A percentile compares a stretch with the other conserved stretches of the same genome.
These are phyloP conservation scores for Mallotus japonicus DNA, from an alignment of 441 rosid genomes.

Conservation along the genomic window DNA sequence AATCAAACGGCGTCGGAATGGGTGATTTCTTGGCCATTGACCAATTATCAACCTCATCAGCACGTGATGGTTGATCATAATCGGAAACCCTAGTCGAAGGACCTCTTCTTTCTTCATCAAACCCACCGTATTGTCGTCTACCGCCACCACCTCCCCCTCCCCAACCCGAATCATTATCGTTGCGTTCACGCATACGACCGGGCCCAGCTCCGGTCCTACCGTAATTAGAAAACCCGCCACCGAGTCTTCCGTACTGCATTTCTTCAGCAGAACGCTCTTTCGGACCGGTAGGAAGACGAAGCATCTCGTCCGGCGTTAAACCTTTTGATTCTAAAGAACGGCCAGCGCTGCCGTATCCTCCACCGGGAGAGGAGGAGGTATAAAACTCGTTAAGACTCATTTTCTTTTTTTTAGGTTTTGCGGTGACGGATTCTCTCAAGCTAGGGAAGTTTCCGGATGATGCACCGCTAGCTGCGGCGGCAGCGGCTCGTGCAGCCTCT, in stretches of 20 bases:
- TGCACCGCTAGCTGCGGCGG: constrained; percentile 33
- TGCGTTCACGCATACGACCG: constrained; percentile 46
- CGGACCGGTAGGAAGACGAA: constrained; percentile 86
- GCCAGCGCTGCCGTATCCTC: background rate
- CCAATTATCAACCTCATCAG: constrained; percentile 86
- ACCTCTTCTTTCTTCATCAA: constrained; percentile 79
- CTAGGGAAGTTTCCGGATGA: constrained; percentile 66
- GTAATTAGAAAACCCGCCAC: constrained; percentile 78
- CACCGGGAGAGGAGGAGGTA: constrained; percentile 22
- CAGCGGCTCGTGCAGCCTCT: constrained; percentile 33
- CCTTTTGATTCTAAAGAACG: constrained; percentile 33
- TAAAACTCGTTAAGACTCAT: constrained; percentile 59
- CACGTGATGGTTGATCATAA: constrained; percentile 73
- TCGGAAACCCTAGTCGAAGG: constrained; percentile 77
- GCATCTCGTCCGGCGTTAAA: constrained; percentile 71
- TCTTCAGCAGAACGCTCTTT: constrained; percentile 85
- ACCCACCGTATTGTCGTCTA: constrained; percentile 59
- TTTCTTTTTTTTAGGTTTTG: constrained; percentile 83
- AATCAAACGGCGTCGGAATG: constrained; percentile 47
- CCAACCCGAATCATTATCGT: constrained; percentile 55
- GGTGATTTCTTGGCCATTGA: constrained; percentile 52
- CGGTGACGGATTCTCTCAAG: constrained; percentile 54
- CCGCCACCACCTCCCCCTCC: constrained; percentile 37
- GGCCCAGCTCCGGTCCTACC: constrained; percentile 46
- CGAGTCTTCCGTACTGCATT: constrained; percentile 78